Conservation (phyloP, 1,284 basidiomycete species). For the Hortiboletus rubellus region DNA sequence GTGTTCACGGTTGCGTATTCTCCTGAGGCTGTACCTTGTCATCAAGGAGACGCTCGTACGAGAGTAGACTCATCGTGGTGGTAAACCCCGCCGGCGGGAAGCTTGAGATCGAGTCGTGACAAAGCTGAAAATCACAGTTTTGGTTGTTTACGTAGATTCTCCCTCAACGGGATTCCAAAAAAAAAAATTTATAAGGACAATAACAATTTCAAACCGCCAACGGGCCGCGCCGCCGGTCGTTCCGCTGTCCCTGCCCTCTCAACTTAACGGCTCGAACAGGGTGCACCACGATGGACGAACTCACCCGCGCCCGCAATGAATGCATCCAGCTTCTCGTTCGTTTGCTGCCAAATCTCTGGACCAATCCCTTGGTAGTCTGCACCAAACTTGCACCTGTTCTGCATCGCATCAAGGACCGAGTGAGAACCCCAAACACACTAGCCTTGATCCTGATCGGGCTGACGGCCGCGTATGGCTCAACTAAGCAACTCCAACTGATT, state of each 20-base stretch:
- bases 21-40: conserved; percentile 87
- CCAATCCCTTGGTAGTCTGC: conserved; percentile 92
- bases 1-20: conserved; percentile 85
- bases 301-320: conserved; percentile 93
- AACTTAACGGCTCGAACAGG: neutral
- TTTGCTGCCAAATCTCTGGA: conserved; percentile 95
- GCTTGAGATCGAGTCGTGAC: conserved; percentile 79
- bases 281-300: conserved; percentile 3
- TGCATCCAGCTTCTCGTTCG: conserved; percentile 77
- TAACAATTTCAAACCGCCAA: neutral
- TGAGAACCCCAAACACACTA: neutral
- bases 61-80: conserved; percentile 87
- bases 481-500: conserved; percentile 86
- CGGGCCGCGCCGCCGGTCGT: conserved; percentile 86
- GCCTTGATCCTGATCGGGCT: no score
- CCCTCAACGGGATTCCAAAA: no score
- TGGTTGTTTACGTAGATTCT: no score
- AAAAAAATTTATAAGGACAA: no score
- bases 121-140: no score
- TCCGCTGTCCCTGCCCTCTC: conserved; percentile 78
- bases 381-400: conserved; percentile 88
- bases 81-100: conserved; percentile 81
- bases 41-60: conserved; percentile 92
- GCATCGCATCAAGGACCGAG: neutral
- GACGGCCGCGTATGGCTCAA: no score